These are phyloP conservation scores for Paecilomyces sp. DNA, from an alignment of 2,329 filamentous ascomycete species.

Conservation along the genomic window DNA sequence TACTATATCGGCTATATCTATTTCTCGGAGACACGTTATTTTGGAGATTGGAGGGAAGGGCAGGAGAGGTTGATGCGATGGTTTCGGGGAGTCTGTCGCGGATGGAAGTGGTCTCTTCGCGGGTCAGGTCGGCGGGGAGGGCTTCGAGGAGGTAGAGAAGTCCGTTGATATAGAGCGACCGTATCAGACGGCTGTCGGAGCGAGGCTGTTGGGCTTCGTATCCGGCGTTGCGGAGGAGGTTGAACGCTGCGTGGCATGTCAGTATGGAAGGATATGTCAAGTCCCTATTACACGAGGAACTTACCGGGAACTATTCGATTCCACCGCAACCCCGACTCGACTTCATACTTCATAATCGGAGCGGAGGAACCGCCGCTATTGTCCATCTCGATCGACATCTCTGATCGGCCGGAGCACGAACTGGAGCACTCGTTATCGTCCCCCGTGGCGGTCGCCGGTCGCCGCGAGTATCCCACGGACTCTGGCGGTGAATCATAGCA, in stretches of 20 bases:
- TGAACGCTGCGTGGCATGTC: conserved; percentile 19
- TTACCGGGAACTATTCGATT: conserved; percentile 28
- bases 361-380: neutral
- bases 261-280: neutral
- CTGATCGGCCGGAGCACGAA: neutral
- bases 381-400: neutral
- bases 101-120: conserved; percentile 22
- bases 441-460: neutral
- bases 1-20: neutral
- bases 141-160: conserved; percentile 32
- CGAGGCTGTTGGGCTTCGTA: conserved; percentile 26
- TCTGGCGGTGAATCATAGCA: neutral
- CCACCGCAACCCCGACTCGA: conserved; percentile 25
- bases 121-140: conserved; percentile 21
- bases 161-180: conserved; percentile 28
- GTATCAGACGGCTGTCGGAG: conserved; percentile 23
- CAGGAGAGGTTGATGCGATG: conserved; percentile 6
- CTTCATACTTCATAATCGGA: conserved; percentile 16
- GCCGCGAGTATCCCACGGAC: neutral
- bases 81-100: conserved; percentile 18
- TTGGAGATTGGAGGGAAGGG: neutral
- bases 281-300: neutral
- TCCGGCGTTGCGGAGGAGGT: conserved; percentile 27
- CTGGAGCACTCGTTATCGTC: neutral
- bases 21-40: neutral